Conservation (phyloP, 352 stramenopile species). For the Globisporangium perplexum region DNA sequence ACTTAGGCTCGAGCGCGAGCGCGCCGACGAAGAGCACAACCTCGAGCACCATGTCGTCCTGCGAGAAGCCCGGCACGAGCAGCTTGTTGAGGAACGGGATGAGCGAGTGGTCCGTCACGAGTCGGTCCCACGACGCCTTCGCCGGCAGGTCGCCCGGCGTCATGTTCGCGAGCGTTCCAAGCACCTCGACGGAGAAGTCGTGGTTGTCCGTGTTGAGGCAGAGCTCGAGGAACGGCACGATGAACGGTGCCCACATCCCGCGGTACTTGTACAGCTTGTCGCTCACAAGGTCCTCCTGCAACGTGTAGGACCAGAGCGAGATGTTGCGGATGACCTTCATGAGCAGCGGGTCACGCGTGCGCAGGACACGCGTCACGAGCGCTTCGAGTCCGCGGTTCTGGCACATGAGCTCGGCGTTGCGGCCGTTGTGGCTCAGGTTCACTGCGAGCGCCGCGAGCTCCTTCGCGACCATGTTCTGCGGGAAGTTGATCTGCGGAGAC, state of each 20-base stretch:
- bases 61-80: constrained; percentile 90
- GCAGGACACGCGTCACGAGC: constrained; percentile 85
- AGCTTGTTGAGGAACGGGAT: constrained; percentile 89
- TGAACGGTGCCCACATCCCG: constrained; percentile 89
- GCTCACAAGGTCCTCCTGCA: constrained; percentile 85
- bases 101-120: constrained; percentile 84
- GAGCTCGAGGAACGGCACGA: constrained; percentile 88
- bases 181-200: constrained; percentile 91
- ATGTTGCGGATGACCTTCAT: constrained; percentile 94
- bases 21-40: constrained; percentile 84
- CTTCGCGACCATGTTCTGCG: constrained; percentile 88
- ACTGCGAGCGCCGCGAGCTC: constrained; percentile 93
- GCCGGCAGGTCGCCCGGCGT: constrained; percentile 87
- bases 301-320: constrained; percentile 87
- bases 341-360: constrained; percentile 87
- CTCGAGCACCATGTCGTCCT: constrained; percentile 91
- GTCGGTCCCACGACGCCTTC: constrained; percentile 86
- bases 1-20: constrained; percentile 81
- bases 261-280: constrained; percentile 90
- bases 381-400: constrained; percentile 85
- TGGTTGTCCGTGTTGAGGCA: constrained; percentile 85
- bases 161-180: constrained; percentile 91
- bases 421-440: constrained; percentile 90
- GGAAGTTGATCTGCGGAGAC: constrained; percentile 81
- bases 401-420: constrained; percentile 90